Percentiles rank a stretch among this genome's conserved stretches.
Evolutionary conservation across 2,329 filamentous ascomycete species (phyloP).

Genomic region (Phialophora verrucosa): DNA sequence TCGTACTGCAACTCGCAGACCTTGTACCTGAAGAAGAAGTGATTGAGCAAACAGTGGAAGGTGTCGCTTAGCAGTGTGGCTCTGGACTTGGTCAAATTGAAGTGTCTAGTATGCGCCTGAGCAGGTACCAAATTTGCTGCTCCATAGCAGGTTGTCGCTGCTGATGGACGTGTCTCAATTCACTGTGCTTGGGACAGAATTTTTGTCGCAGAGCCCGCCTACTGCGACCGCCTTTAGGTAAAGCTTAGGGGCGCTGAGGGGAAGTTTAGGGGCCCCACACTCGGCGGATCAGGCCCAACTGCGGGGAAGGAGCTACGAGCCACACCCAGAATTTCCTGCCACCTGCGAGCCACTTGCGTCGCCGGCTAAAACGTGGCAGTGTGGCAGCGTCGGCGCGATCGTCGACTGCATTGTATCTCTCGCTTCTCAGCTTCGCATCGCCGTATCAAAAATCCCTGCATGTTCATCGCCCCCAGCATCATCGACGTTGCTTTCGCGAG

Average conservation of each 20-base stretch:
- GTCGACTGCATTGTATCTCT: neutral
- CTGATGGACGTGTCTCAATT: neutral
- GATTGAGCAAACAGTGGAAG: neutral
- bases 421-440: neutral
- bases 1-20: slow-evolving; percentile 38
- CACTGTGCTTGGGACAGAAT: neutral
- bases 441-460: neutral
- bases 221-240: neutral
- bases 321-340: neutral
- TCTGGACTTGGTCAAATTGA: neutral
- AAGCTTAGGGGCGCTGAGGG: neutral
- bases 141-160: neutral
- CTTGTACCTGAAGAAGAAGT: slow-evolving; percentile 36
- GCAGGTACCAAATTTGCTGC: neutral
- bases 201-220: neutral
- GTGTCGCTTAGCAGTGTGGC: neutral
- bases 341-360: neutral
- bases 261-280: neutral
- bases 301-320: neutral
- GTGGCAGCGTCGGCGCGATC: neutral
- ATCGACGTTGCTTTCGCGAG: neutral
- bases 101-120: neutral
- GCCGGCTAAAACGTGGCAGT: neutral
- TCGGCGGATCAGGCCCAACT: neutral
- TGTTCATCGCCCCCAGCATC: neutral